These are phyloP conservation scores for Silene coronaria DNA, from an alignment of 179 eudicot genomes.

Conservation along the genomic window DNA sequence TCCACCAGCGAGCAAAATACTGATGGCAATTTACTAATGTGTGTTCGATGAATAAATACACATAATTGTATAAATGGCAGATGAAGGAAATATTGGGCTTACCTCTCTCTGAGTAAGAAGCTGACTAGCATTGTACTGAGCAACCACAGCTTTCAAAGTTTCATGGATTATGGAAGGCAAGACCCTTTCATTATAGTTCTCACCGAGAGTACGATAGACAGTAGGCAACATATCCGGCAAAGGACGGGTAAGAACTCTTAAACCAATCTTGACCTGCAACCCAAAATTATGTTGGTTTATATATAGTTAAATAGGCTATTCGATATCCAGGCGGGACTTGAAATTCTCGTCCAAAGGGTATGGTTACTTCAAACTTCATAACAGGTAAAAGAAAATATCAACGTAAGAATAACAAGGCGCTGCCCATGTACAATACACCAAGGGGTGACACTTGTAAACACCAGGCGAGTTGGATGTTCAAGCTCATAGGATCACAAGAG, in stretches of 20 bases:
- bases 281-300: neutral
- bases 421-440: neutral
- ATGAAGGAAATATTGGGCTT: neutral
- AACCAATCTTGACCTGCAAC: conserved; percentile 53
- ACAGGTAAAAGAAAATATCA: neutral
- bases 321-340: neutral
- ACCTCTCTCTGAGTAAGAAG: conserved; percentile 75
- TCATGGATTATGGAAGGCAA: conserved; percentile 69
- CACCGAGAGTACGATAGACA: conserved; percentile 53
- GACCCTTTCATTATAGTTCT: conserved; percentile 59
- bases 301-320: neutral
- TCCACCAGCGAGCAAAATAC: neutral
- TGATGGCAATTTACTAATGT: neutral
- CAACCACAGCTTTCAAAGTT: conserved; percentile 68
- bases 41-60: neutral
- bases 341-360: neutral
- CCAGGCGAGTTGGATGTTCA: neutral
- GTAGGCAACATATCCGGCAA: conserved; percentile 44
- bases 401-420: neutral
- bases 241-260: conserved; percentile 73
- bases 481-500: neutral
- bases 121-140: conserved; percentile 76
- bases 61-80: neutral
- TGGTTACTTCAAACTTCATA: neutral
- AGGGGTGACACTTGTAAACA: neutral